Evolutionary conservation across 164 flowering plant genomes (phyloP).

Genomic region (Platanus orientalis): DNA sequence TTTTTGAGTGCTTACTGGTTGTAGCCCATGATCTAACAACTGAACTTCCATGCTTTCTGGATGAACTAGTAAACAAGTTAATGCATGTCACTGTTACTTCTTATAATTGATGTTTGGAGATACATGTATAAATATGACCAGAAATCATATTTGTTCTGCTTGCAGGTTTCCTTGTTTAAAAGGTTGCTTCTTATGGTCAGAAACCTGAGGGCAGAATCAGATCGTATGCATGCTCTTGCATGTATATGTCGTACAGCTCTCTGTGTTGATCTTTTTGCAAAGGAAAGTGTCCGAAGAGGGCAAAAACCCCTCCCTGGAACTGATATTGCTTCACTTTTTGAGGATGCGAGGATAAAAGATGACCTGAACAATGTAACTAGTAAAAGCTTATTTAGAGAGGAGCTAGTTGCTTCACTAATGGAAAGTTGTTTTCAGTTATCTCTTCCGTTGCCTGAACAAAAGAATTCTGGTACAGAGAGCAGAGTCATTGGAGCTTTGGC

Average conservation of each 20-base stretch:
- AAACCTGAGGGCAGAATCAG: slow-evolving; percentile 98
- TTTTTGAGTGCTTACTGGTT: background rate
- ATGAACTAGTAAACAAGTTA: background rate
- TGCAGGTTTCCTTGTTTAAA: slow-evolving; percentile 91
- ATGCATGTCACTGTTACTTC: background rate
- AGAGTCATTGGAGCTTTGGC: slow-evolving; percentile 99
- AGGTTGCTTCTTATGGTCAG: slow-evolving; percentile 96
- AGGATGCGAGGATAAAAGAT: slow-evolving; percentile 77
- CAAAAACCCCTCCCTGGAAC: slow-evolving; percentile 97
- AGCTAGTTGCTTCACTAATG: slow-evolving; percentile 88
- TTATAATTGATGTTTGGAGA: background rate
- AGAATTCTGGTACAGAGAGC: slow-evolving; percentile 87
- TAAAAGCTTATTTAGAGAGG: slow-evolving; percentile 93
- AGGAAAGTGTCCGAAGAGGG: slow-evolving; percentile 95
- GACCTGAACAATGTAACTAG: slow-evolving; percentile 79
- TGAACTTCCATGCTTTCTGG: background rate
- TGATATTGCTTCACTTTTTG: slow-evolving; percentile 95
- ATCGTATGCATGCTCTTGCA: slow-evolving; percentile 97
- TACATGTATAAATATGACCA: too few species aligned
- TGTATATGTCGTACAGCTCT: slow-evolving; percentile 98
- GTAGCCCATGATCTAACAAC: background rate
- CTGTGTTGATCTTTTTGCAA: slow-evolving; percentile 97
- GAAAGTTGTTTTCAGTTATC: slow-evolving; percentile 99
- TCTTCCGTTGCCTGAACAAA: slow-evolving; percentile 95
- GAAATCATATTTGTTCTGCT: slow-evolving; percentile 15